Percentiles rank a stretch among this genome's conserved stretches.
Conservation (phyloP, 148 eudicot species). For the Persicaria maculosa region DNA sequence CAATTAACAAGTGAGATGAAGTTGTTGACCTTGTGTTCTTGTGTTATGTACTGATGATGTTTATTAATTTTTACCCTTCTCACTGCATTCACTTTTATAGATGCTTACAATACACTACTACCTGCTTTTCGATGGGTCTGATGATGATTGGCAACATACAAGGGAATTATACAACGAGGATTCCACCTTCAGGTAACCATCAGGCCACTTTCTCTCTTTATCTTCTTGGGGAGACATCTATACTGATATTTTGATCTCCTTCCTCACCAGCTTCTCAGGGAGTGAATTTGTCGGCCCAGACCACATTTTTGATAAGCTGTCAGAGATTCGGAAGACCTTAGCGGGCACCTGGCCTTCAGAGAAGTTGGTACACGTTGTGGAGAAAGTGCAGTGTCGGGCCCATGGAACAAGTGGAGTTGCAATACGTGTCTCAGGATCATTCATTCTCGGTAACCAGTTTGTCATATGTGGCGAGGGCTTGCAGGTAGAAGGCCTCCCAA, state of each 20-base stretch:
- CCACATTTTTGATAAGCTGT: conserved; percentile 42
- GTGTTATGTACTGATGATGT: no score
- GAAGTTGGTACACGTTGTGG: conserved; percentile 88
- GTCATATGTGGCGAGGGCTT: conserved; percentile 90
- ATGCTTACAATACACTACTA: conserved; percentile 90
- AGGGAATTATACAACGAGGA: conserved; percentile 56
- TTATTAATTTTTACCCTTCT: conserved; percentile 10
- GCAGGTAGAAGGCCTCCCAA: conserved; percentile 83
- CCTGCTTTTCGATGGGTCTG: conserved; percentile 78
- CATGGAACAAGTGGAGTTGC: conserved; percentile 75
- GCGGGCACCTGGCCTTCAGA: conserved; percentile 87
- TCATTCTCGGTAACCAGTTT: conserved; percentile 75
- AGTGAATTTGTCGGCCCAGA: conserved; percentile 48
- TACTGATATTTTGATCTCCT: conserved; percentile 13
- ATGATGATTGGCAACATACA: conserved; percentile 72
- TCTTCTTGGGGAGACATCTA: not conserved
- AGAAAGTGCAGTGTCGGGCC: conserved; percentile 82
- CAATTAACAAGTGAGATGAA: not conserved
- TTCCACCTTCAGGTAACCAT: conserved; percentile 61
- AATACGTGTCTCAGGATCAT: conserved; percentile 83
- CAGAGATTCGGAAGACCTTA: conserved; percentile 64
- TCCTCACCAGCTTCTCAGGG: conserved; percentile 43
- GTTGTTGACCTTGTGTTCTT: not conserved
- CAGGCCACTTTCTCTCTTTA: not conserved
- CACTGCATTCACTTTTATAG: conserved; percentile 24